Base-by-base conservation (phyloP, 1,284 basidiomycete genomes). In the Ustilago loliicola region DNA sequence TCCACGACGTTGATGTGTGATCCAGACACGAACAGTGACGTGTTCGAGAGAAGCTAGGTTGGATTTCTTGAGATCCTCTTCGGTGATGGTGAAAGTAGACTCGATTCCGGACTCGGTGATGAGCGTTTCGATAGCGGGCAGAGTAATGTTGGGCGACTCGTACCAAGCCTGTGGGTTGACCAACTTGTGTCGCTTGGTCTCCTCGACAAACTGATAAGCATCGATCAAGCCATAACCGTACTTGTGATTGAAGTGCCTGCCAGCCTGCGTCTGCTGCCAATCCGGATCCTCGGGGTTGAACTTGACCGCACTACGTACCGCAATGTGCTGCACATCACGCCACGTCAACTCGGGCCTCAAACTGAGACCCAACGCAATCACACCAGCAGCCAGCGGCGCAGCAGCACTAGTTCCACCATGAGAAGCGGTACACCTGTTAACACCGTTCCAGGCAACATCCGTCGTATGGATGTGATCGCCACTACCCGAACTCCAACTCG, bases 321-420 rank as follows among this genome's bases (percentile, higher is more conserved):
- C 92, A 42, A 99, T 89, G 84, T 99, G 91, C 86, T 99, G 97
- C 45, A 98, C 90, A 85, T 99, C 97, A 67, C 97, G 92, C 97
- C 97, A 99, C 30, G 93, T 93, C 30, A 99, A 90, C 55, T 99
- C 96, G 19, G 95, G 95, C 11, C 85, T 66, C 15, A 79, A 66
- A 38, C 83, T 77, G 8, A 86, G 79, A 30, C 77, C 85, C 3
- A 86, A 73, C 45, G 85, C 85, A 23, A 83, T 75, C 17, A 85
- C 80, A 29, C 84, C 85, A 1, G 85, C 85, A n/a, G 84, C 96
- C 61, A 99, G 93, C 0, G 97, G 97, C 2, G 97, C 97, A 3
- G 97, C 97, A 21, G 97, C 97, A 21, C 95, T 98, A 1, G 97
- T 99, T 19, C 97, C 97, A 23, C 97, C 97, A 84, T 99, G 97